Percentiles rank a stretch among this genome's conserved stretches.
These are phyloP conservation scores for Erysimum cheiri DNA, from an alignment of 441 rosid genomes.

Conservation along the genomic window DNA sequence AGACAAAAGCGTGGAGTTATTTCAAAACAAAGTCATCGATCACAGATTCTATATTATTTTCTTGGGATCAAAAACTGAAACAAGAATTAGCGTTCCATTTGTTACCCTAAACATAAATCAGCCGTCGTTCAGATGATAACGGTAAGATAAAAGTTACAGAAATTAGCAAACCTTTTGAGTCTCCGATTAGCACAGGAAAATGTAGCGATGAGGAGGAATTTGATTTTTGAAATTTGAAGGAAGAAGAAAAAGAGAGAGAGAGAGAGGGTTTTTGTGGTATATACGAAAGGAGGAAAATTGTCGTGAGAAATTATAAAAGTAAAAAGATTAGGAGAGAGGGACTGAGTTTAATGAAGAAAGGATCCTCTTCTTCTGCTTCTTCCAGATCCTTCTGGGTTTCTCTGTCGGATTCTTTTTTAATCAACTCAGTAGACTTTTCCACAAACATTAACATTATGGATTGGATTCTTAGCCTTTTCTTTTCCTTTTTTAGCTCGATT, in stretches of 20 bases:
- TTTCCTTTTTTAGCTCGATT: not conserved
- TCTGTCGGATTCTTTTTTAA: not conserved
- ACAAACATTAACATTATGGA: not conserved
- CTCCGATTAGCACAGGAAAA: not conserved
- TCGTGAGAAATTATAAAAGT: conserved; percentile 10
- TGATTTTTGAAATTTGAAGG: not conserved
- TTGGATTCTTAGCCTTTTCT: not conserved
- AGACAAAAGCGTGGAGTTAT: not conserved
- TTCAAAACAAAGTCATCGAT: not conserved
- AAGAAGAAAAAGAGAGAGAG: not conserved
- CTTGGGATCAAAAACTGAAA: not conserved
- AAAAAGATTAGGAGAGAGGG: not conserved
- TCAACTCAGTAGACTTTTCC: conserved; percentile 20
- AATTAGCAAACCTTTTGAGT: conserved; percentile 5
- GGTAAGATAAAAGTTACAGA: not conserved
- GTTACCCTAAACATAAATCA: not conserved
- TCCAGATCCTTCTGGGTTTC: conserved; percentile 35
- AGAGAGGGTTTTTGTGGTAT: not conserved
- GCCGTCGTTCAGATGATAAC: not conserved
- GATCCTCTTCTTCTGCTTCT: not conserved
- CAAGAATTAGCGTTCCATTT: not conserved
- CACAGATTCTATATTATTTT: not conserved
- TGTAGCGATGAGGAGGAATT: not conserved
- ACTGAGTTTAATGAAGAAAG: not conserved
- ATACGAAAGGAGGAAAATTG: conserved; percentile 26